Conservation (phyloP, 305 asterid genomes). For the Petunia hybrid region DNA sequence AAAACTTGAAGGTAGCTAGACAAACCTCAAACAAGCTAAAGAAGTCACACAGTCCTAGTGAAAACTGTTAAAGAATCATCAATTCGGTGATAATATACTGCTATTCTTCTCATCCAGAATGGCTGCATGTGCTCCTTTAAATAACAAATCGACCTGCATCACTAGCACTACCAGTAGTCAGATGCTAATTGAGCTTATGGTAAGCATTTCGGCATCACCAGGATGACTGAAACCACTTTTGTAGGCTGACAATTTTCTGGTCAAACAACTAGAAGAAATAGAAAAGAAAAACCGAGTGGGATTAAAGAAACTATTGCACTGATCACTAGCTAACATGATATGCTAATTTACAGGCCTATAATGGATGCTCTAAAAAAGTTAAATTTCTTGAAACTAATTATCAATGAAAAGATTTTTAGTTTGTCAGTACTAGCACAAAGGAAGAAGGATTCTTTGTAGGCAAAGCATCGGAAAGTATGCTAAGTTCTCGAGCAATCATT, state of each 20-base stretch:
- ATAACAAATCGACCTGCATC: not conserved
- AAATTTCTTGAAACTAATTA: not conserved
- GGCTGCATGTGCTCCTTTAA: not conserved
- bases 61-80: not conserved
- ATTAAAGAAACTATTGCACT: not conserved
- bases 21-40: not conserved
- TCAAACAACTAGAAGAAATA: conserved; percentile 10
- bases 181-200: not conserved
- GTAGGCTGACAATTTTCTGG: not conserved
- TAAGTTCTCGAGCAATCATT: not conserved
- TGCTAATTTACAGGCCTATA: not conserved
- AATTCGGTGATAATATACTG: not conserved
- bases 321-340: not conserved
- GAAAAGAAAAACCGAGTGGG: not conserved
- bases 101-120: not conserved
- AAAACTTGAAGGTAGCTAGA: not conserved
- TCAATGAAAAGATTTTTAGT: not conserved
- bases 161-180: not conserved
- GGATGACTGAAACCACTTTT: not conserved
- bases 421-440: not conserved
- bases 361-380: not conserved
- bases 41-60: not conserved
- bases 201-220: not conserved
- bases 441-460: conserved; percentile 12
- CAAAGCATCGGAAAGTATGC: not conserved